These are phyloP conservation scores for Polyporus tsugae DNA, from an alignment of 1,284 basidiomycete species.

Conservation along the genomic window DNA sequence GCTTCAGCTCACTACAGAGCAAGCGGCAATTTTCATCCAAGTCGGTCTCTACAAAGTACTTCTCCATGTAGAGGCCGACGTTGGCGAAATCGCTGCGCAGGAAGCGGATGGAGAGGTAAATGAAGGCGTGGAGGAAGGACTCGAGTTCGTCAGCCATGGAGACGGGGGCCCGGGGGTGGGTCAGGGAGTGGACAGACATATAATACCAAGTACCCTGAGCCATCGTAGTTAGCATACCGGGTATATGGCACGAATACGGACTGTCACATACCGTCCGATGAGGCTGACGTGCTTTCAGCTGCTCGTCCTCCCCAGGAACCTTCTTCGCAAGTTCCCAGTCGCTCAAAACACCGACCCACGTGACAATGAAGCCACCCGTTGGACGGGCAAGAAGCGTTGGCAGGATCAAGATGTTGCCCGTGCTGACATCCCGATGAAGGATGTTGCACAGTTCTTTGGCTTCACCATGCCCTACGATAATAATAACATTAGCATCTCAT, in stretches of 20 bases:
- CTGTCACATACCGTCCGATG: conserved; percentile 11
- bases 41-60: conserved; percentile 8
- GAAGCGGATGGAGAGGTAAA: conserved; percentile 18
- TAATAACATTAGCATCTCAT: neutral
- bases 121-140: conserved; percentile 23
- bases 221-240: too few relatives aligned
- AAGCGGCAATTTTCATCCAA: neutral
- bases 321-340: conserved; percentile 23
- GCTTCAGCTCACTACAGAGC: neutral
- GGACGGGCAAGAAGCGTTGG: neutral
- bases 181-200: conserved; percentile 15
- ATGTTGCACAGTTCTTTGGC: neutral
- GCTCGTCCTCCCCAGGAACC: neutral
- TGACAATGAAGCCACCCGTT: neutral
- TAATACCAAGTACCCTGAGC: conserved; percentile 26
- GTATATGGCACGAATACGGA: too few relatives aligned
- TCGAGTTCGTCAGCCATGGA: conserved; percentile 21
- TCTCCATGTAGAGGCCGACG: neutral
- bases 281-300: neutral
- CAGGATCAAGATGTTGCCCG: conserved; percentile 24
- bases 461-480: conserved; percentile 12
- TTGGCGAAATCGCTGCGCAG: neutral
- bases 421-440: conserved; percentile 24
- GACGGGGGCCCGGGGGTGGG: neutral
- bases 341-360: conserved; percentile 15